Base-by-base conservation (phyloP, 1,284 basidiomycete genomes). In the Ustilago shanxiensis region DNA sequence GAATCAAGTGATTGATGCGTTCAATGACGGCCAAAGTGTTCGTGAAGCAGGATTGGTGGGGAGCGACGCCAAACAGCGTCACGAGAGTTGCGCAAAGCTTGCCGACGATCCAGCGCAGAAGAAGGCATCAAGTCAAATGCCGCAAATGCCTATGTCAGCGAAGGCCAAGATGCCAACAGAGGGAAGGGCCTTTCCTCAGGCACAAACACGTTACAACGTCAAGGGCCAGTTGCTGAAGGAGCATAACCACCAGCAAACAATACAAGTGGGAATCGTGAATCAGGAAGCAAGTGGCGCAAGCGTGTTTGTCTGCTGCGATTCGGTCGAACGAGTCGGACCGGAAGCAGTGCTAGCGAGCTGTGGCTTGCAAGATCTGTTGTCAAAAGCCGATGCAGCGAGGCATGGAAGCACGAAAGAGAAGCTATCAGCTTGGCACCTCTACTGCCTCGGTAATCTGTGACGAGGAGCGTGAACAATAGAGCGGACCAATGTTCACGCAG, bases 281-380 rank as follows among this genome's bases (percentile, higher is more conserved):
- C 49, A 51, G 49, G 49, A 16, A 53, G 10, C 16, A 28, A 53
- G 31, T 53, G 29, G 49, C 44, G 22, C 44, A 13, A 47, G 44
- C 22, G 49, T 51, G 49, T 51, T 51, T 51, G 49, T 51, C 49
- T 51, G 26, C 13, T 28, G 24, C 24, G 14, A 39, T 16, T 2
- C 37, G 18, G 37, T 39, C 37, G 14, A 39, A 28, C 24, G n/a
- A 51, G 28, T 51, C 49, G 28, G 51, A 35, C 20, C 51, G 51
- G 51, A 53, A 33, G 51, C 3, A 16, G 13, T 35, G n/a, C 18
- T 35, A 28, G 51, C 29, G 31, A 31, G 28, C 26, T 31, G 16
- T 53, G 2, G 51, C 51, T 51, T 51, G 5, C 18, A 18, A 51
- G 26, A 24, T 29, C 49, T 28, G 49, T 51, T 29, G 9, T 28